A percentile compares a stretch with the other conserved stretches of the same genome.
Evolutionary conservation across 495 filamentous ascomycete species (phyloP).

Genomic region (Talaromyces adpressus): DNA sequence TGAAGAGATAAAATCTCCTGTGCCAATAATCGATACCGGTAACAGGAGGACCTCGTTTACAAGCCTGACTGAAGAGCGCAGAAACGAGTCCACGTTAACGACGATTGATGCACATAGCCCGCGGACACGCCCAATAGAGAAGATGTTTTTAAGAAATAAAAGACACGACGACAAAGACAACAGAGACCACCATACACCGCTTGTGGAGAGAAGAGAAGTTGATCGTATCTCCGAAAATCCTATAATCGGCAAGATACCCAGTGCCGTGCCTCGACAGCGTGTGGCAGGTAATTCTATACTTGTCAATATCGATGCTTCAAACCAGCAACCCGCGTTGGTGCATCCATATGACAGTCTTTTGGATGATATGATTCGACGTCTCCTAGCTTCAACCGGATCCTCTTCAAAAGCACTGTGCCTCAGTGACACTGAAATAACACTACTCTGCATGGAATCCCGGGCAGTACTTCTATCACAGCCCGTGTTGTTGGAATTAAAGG

Average conservation of each 20-base stretch:
- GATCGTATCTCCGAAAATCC: background rate
- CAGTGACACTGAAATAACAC: constrained; percentile 94
- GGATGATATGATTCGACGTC: constrained; percentile 93
- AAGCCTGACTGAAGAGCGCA: background rate
- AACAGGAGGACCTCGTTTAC: background rate
- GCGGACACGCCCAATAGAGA: background rate
- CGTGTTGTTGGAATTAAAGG: constrained; percentile 80
- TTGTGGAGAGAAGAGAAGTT: background rate
- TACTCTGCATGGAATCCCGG: constrained; percentile 79
- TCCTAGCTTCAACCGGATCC: constrained; percentile 89
- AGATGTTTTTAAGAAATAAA: background rate
- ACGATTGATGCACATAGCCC: background rate
- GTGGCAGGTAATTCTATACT: background rate
- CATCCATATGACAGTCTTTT: constrained; percentile 46
- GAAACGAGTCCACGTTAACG: too few species aligned
- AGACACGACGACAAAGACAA: background rate
- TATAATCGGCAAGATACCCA: background rate
- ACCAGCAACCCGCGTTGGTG: background rate
- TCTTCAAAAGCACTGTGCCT: constrained; percentile 87
- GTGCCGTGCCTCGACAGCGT: background rate
- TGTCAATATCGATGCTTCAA: background rate
- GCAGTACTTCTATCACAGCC: constrained; percentile 91
- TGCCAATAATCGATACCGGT: too few species aligned
- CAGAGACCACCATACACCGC: background rate
- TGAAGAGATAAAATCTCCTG: too few species aligned